Conservation (phyloP, 441 rosid species). For the Arabidopsis lyrata region DNA sequence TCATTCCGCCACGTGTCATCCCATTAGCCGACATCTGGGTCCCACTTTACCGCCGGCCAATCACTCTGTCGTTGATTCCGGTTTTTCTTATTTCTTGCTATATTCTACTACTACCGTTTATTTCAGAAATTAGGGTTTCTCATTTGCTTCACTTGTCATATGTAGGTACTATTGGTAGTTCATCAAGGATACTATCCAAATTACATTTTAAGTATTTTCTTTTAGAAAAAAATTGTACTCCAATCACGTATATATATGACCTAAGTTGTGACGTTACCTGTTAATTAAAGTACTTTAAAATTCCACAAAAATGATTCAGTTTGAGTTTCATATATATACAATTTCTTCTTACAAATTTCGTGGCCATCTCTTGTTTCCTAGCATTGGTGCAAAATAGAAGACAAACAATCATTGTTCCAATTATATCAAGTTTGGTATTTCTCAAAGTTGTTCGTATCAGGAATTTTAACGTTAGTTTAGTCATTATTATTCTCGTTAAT, state of each 20-base stretch:
- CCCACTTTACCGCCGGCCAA: constrained; percentile 38
- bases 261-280: not conserved
- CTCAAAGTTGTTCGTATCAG: no score
- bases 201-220: not conserved
- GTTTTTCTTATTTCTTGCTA: not conserved
- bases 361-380: no score
- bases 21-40: constrained; percentile 15
- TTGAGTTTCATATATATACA: not conserved
- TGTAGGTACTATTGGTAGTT: not conserved
- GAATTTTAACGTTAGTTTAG: no score
- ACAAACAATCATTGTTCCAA: no score
- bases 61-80: constrained; percentile 30
- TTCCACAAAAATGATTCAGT: not conserved
- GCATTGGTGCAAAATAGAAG: not conserved
- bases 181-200: not conserved
- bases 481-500: not conserved
- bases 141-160: not conserved
- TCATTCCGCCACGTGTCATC: constrained; percentile 42
- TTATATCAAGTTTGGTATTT: not conserved
- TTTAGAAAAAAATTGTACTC: no score
- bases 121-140: constrained; percentile 24
- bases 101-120: not conserved
- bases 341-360: no score
- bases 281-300: not conserved
- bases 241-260: not conserved